These are phyloP conservation scores for Xylaria polymorpha DNA, from an alignment of 2,329 filamentous ascomycete species.

Conservation along the genomic window DNA sequence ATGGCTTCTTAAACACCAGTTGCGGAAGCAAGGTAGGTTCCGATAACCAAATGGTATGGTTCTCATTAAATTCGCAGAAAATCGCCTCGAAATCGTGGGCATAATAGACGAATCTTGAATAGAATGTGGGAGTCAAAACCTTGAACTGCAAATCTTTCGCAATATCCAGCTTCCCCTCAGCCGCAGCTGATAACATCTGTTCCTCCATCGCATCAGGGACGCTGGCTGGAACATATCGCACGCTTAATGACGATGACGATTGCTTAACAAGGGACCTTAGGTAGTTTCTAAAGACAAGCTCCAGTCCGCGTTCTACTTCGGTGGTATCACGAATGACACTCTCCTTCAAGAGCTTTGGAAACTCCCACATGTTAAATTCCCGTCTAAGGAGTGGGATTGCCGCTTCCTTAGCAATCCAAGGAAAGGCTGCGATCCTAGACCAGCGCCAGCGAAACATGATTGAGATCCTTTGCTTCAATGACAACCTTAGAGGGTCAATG, in stretches of 20 bases:
- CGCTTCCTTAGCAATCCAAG: slow-evolving; percentile 74
- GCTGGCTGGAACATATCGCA: slow-evolving; percentile 67
- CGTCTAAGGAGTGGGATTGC: slow-evolving; percentile 65
- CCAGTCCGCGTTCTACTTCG: slow-evolving; percentile 59
- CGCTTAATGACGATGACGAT: slow-evolving; percentile 56
- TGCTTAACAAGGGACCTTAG: slow-evolving; percentile 62
- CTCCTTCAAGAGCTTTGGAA: slow-evolving; percentile 69
- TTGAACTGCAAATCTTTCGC: slow-evolving; percentile 63
- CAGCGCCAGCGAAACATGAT: slow-evolving; percentile 72
- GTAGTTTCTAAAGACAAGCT: slow-evolving; percentile 61
- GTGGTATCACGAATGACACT: slow-evolving; percentile 67
- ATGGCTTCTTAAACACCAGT: slow-evolving; percentile 56
- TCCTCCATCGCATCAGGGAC: slow-evolving; percentile 54
- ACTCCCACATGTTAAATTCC: slow-evolving; percentile 72
- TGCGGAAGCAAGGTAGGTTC: slow-evolving; percentile 63
- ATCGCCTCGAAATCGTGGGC: slow-evolving; percentile 70
- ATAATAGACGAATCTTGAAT: slow-evolving; percentile 73
- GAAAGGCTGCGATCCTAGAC: slow-evolving; percentile 72
- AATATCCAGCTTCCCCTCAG: slow-evolving; percentile 33
- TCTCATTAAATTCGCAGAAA: slow-evolving; percentile 69
- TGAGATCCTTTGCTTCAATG: slow-evolving; percentile 53
- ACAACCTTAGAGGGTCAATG: slow-evolving; percentile 62
- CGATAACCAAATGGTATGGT: slow-evolving; percentile 68
- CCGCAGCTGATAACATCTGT: slow-evolving; percentile 52
- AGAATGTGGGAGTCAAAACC: slow-evolving; percentile 73